These are phyloP conservation scores for Epichloe typhina DNA, from an alignment of 2,329 filamentous ascomycete genomes.

Conservation along the genomic window DNA sequence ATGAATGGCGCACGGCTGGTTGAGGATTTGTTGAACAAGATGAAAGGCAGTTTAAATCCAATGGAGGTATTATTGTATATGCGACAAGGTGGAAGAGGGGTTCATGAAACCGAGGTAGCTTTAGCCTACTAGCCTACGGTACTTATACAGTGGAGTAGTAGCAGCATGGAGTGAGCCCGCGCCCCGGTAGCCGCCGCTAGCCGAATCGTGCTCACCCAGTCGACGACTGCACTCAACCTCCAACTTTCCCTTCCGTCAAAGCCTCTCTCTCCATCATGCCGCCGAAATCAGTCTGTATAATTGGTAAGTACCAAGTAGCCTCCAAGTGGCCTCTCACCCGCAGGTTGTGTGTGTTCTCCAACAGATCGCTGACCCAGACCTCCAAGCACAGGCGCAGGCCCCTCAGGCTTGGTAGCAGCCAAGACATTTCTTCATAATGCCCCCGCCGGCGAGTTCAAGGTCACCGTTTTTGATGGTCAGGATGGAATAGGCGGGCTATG, in stretches of 20 bases:
- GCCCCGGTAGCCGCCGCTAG: too few relatives aligned
- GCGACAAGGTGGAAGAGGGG: too few relatives aligned
- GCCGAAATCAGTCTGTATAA: background rate
- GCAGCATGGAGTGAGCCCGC: too few relatives aligned
- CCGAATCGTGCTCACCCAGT: too few relatives aligned
- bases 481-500: slow-evolving; percentile 64
- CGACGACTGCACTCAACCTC: too few relatives aligned
- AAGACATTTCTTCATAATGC: slow-evolving; percentile 57
- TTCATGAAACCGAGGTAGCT: too few relatives aligned
- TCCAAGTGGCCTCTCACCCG: background rate
- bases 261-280: background rate
- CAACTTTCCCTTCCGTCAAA: background rate
- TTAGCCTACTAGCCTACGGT: too few relatives aligned
- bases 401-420: slow-evolving; percentile 54
- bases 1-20: too few relatives aligned
- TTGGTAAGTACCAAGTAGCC: background rate
- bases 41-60: too few relatives aligned
- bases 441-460: slow-evolving; percentile 42
- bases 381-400: slow-evolving; percentile 44
- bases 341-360: background rate
- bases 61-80: too few relatives aligned
- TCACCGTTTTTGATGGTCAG: slow-evolving; percentile 58
- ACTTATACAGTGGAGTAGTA: too few relatives aligned
- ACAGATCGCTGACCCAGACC: background rate
- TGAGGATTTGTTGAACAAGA: too few relatives aligned